Evolutionary conservation across 805 yeast species (phyloP).

Genomic region (Zygosaccharomyces bailii): DNA sequence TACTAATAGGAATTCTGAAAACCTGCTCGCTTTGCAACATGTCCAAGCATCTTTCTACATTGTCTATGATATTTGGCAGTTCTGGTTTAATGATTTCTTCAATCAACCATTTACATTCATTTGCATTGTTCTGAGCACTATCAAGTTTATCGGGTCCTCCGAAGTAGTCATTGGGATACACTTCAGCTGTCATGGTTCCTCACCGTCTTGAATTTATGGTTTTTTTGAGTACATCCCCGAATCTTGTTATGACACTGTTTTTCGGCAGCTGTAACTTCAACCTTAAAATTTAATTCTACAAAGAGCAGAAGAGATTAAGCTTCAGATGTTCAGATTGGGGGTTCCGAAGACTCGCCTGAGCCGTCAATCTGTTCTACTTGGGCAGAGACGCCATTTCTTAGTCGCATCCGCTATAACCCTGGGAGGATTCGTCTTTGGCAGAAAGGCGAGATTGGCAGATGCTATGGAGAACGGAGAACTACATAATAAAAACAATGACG

Average conservation of each 20-base stretch:
- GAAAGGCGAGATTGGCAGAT: constrained; percentile 54
- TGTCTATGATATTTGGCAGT: constrained; percentile 45
- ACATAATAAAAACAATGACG: constrained; percentile 30
- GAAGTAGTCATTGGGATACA: constrained; percentile 32
- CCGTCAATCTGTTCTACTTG: constrained; percentile 2
- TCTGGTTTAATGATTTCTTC: constrained; percentile 46
- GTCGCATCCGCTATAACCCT: constrained; percentile 17
- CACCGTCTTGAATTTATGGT: too few relatives aligned
- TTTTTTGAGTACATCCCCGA: too few relatives aligned
- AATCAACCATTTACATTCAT: constrained; percentile 46
- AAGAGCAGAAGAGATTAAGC: neutral
- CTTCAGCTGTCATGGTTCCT: constrained; percentile 39
- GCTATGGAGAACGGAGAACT: constrained; percentile 44
- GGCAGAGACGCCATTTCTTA: constrained; percentile 17
- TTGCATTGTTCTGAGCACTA: constrained; percentile 10
- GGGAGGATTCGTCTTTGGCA: constrained; percentile 33
- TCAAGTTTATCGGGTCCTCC: constrained; percentile 18
- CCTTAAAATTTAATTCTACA: constrained; percentile 2
- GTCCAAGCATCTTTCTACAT: constrained; percentile 41
- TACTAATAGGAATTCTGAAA: constrained; percentile 52
- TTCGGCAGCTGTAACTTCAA: too few relatives aligned
- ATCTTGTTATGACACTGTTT: too few relatives aligned
- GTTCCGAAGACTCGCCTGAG: neutral
- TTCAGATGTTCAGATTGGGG: constrained; percentile 1
- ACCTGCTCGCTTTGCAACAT: constrained; percentile 39